Percentiles rank a stretch among this genome's conserved stretches.
Conservation (phyloP, 371 early-diverging fungal genomes). For the Syncephalastrum contaminatum region DNA sequence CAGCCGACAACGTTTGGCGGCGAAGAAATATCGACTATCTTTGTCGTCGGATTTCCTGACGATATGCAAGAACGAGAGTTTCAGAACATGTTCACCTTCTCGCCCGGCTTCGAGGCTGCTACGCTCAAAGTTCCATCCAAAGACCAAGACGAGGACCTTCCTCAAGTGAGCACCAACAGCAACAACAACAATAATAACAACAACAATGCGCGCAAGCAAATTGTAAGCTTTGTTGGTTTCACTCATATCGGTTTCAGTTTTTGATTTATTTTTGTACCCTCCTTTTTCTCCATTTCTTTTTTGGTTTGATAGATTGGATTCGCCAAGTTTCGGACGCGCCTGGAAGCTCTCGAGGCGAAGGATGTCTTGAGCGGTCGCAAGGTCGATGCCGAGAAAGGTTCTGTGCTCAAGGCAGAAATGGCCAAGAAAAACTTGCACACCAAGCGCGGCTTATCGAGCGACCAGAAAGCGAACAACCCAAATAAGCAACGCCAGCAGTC, state of each 20-base stretch:
- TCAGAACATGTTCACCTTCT: slow-evolving; percentile 94
- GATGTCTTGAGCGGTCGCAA: slow-evolving; percentile 81
- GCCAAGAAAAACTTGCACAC: slow-evolving; percentile 90
- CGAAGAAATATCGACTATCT: slow-evolving; percentile 86
- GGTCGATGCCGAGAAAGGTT: slow-evolving; percentile 81
- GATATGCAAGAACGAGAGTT: slow-evolving; percentile 96
- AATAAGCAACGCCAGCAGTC: slow-evolving; percentile 3
- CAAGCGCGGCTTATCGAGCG: slow-evolving; percentile 42
- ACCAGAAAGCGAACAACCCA: slow-evolving; percentile 9
- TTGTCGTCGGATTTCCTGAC: slow-evolving; percentile 95
- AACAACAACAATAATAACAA: background rate
- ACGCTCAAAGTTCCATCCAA: slow-evolving; percentile 77
- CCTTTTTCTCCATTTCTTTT: background rate
- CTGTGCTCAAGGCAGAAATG: slow-evolving; percentile 87
- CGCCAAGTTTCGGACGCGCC: slow-evolving; percentile 86
- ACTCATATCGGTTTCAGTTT: background rate
- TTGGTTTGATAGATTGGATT: slow-evolving; percentile 72
- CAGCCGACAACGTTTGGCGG: background rate
- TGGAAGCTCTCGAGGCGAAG: slow-evolving; percentile 82
- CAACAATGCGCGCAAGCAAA: slow-evolving; percentile 21
- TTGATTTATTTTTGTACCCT: background rate
- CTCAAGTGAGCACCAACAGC: background rate
- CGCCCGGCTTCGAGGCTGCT: slow-evolving; percentile 92
- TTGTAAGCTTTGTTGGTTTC: slow-evolving; percentile 13
- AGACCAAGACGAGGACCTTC: slow-evolving; percentile 51